Percentiles rank a stretch among this genome's conserved stretches.
Conservation (phyloP, 1,139 yeast genomes). For the Pichia norvegensis region DNA sequence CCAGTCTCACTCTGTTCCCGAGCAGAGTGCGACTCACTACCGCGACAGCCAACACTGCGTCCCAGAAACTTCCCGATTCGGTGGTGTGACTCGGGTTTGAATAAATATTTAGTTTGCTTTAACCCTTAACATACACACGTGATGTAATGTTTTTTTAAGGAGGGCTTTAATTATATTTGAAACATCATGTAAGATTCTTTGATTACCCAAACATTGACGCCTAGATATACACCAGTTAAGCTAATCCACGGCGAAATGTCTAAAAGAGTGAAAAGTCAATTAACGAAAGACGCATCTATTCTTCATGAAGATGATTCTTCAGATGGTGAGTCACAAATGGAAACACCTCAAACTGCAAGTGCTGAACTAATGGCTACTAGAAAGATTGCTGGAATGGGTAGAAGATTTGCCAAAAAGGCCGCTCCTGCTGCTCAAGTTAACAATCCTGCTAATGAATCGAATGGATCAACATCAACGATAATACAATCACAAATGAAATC, state of each 20-base stretch:
- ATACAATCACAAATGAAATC: constrained; percentile 48
- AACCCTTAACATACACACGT: background rate
- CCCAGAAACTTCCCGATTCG: background rate
- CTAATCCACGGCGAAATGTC: constrained; percentile 36
- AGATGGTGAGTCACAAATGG: constrained; percentile 30
- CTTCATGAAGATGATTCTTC: constrained; percentile 37
- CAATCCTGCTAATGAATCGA: background rate
- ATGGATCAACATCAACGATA: background rate
- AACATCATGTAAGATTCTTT: background rate
- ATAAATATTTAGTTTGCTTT: too few species aligned
- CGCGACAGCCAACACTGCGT: background rate
- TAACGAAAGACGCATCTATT: constrained; percentile 45
- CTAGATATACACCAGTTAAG: background rate
- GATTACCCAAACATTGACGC: background rate
- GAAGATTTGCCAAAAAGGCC: constrained; percentile 13
- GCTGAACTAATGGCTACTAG: constrained; percentile 58
- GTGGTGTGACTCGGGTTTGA: background rate
- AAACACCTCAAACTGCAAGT: constrained; percentile 43
- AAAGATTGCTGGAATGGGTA: constrained; percentile 31
- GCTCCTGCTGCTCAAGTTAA: background rate
- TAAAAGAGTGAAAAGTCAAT: constrained; percentile 41
- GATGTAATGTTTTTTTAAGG: background rate
- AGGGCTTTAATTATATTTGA: background rate
- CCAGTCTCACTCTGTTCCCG: background rate
- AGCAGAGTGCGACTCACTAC: background rate